Base-by-base conservation (phyloP, 2,329 filamentous ascomycete species). In the Lachnellula hyalina region DNA sequence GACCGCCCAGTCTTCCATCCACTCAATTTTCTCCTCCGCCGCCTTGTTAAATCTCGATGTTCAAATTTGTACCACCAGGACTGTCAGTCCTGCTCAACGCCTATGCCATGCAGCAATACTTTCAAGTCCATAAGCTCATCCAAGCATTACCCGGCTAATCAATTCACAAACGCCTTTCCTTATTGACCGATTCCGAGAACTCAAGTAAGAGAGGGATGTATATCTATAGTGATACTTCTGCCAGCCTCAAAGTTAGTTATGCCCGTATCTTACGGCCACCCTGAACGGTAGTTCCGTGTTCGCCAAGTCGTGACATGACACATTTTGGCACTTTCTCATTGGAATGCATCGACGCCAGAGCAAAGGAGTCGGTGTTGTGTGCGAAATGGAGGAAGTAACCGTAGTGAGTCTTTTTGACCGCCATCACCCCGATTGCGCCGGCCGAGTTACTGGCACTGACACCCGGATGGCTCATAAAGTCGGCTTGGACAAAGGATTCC, bases 381-480 rank as follows among this genome's bases (percentile, higher is more conserved):
- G 88, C 92, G 74, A 96, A 99, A 71, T 93, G 93, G 50, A 99
- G 81, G 67, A 88, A 90, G 61, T 90, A 84, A 1, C 90, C 91
- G 21, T 82, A 78, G 12, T 76, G 77, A 0, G 82, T 86, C 75
- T 91, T 94, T 75, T 97, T 97, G 65, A 96, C 88, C 0, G 85
- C 85, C 76, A 99, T 85, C 55, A 96, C 82, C 2, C 94, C 94
- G 65, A 99, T 95, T 32, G 93, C 92, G 3, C 89, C 90, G n/a
- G 83, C 78, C 11, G 90, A 93, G 52, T 86, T 82, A 64, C 90
- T 94, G 65, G 86, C 78, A 63, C 77, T 80, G 59, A 99, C 92
- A 49, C 91, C 90, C 0, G 91, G 89, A 68, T 96, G 94, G 45
- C 85, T 81, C 85, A 96, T 94, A 68, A 99, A 99, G 68, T 97